Base-by-base conservation (phyloP, 1,284 basidiomycete species). In the Papiliotrema flavescens region DNA sequence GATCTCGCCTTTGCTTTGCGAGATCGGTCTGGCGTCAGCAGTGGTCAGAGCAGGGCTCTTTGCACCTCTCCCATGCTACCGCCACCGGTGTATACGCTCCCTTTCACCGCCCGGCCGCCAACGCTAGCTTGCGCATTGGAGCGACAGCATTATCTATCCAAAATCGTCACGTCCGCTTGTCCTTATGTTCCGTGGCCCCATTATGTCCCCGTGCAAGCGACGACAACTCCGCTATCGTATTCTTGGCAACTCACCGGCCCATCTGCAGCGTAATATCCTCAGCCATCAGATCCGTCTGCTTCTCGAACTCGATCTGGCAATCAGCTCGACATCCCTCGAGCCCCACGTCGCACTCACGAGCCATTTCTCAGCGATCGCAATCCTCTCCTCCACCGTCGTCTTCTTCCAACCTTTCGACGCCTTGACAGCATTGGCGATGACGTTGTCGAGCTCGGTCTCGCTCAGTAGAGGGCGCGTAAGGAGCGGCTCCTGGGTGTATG, bases 251-350 rank as follows among this genome's bases (percentile, higher is more conserved):
- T 62, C 53, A 85, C 85, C 87, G 76, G 36, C 89, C 89, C 85
- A 91, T 90, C 74, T 90, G 86, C 42, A 81, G 65, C 1, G 87
- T 85, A 52, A 91, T 79, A 67, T 96, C 92, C 57, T 83, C 71
- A 0, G 83, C 83, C n/a, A 92, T 81, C 53, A 87, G 82, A 53
- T 87, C 81, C 32, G 80, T 79, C 70, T 86, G 81, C 22, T 81
- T 81, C 69, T 84, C 83, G 71, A 95, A 89, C 67, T 87, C 87
- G 36, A 85, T 83, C 87, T 91, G 57, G 11, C n/a, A 17, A 7
- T 28, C 24, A 45, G 17, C 17, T 45, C 6, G 6, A 32, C 28
- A 32, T 20, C 9, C 11, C 24, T 35, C 32, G 3, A 19, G 19
- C 7, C 11, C 37, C 26, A 2, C 8, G 20, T n/a, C 14, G 17